Conservation (phyloP, 768 basidiomycete species). For the Calvatia gigantea region DNA sequence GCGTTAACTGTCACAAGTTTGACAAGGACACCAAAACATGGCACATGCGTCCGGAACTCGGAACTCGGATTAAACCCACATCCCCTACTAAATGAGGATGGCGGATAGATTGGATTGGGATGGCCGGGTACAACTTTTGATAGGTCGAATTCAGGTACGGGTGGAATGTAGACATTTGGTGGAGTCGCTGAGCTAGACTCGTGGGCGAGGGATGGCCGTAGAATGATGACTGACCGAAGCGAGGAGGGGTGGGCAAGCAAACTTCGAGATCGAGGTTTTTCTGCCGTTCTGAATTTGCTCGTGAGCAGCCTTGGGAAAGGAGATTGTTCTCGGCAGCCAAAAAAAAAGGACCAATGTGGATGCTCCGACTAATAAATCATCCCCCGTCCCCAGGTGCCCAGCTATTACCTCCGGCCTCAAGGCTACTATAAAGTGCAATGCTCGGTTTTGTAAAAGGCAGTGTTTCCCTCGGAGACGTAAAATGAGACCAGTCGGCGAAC, state of each 20-base stretch:
- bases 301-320: too few species aligned
- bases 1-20: neutral
- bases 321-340: too few species aligned
- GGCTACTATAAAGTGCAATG: too few species aligned
- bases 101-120: neutral
- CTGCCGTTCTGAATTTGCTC: neutral
- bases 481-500: neutral
- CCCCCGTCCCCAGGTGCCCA: too few species aligned
- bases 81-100: neutral
- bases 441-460: neutral
- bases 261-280: neutral
- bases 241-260: neutral
- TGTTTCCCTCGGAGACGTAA: neutral
- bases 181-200: neutral
- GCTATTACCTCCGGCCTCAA: too few species aligned
- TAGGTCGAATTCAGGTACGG: neutral
- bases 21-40: slow-evolving; percentile 1
- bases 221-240: slow-evolving; percentile 1
- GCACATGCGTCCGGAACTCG: neutral
- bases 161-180: too few species aligned
- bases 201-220: neutral
- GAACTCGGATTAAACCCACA: neutral
- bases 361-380: too few species aligned
- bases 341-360: too few species aligned
- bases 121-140: too few species aligned